A percentile compares a stretch with the other conserved stretches of the same genome.
Evolutionary conservation across 768 basidiomycete species (phyloP).

Genomic region (Amanita pallidorosea): DNA sequence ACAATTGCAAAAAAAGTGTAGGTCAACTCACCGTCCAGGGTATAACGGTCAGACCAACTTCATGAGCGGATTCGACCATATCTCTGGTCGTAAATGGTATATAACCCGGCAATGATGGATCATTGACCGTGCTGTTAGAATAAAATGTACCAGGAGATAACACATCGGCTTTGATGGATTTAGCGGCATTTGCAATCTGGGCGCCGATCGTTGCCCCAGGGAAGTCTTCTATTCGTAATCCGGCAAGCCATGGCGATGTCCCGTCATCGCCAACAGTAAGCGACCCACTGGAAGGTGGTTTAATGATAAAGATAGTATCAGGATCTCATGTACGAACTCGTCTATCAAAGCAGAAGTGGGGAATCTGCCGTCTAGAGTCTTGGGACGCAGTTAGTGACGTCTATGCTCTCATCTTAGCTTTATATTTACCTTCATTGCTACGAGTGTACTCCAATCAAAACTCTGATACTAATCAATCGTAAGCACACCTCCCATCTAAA

Average conservation of each 20-base stretch:
- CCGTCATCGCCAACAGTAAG: slow-evolving; percentile 28
- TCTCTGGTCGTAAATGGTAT: slow-evolving; percentile 50
- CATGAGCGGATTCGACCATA: slow-evolving; percentile 61
- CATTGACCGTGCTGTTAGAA: slow-evolving; percentile 24
- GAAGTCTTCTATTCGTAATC: slow-evolving; percentile 52
- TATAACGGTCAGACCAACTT: slow-evolving; percentile 49
- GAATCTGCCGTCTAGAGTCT: slow-evolving; percentile 48
- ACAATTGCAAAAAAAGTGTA: background rate
- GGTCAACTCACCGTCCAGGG: slow-evolving; percentile 58
- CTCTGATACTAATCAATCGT: slow-evolving; percentile 50
- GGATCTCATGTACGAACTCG: slow-evolving; percentile 28
- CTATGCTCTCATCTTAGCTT: no score
- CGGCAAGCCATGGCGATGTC: slow-evolving; percentile 59
- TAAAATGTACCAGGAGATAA: slow-evolving; percentile 49
- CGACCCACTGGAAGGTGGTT: slow-evolving; percentile 20
- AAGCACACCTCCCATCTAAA: background rate
- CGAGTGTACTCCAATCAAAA: slow-evolving; percentile 72
- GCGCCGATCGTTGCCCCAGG: slow-evolving; percentile 46
- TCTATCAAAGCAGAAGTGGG: slow-evolving; percentile 56
- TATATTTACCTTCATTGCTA: slow-evolving; percentile 51
- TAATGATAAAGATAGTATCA: background rate
- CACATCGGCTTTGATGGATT: slow-evolving; percentile 50
- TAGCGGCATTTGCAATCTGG: slow-evolving; percentile 60
- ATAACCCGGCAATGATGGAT: slow-evolving; percentile 33
- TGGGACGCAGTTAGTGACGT: background rate